phyloP scores from a whole-genome alignment of 257 asterid genomes.

The Solanum bulbocastanum region DNA sequence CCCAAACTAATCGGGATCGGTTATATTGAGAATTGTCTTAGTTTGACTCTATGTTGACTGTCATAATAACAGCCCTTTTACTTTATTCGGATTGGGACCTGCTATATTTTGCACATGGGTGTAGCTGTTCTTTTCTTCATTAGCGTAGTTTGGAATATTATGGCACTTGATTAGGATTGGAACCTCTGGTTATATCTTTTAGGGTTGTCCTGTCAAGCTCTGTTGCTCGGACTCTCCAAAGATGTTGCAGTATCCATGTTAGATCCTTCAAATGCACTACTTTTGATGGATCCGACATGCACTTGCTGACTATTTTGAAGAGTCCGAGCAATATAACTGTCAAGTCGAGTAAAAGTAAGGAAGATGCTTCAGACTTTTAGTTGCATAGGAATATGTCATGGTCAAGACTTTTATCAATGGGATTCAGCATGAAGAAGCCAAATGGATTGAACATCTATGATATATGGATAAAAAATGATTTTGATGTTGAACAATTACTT shows the following conservation, averaged over 20 bases:
- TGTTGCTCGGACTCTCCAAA: background rate
- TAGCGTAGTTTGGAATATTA: background rate
- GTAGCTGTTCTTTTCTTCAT: background rate
- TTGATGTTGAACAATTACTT: background rate
- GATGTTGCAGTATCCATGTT: too few relatives aligned
- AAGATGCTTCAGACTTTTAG: background rate
- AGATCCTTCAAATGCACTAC: background rate
- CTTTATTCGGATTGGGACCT: background rate
- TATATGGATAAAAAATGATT: background rate
- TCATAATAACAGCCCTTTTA: background rate
- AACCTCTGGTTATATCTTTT: background rate
- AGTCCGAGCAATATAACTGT: too few relatives aligned
- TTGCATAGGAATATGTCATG: background rate
- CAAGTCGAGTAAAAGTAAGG: background rate
- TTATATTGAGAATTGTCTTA: background rate
- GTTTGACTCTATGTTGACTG: background rate
- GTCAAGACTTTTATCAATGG: background rate
- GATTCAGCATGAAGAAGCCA: background rate
- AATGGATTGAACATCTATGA: background rate
- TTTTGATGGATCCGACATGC: background rate
- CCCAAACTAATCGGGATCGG: background rate
- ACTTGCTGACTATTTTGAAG: background rate
- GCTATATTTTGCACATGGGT: background rate
- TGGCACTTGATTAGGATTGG: background rate
- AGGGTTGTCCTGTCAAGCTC: background rate